These are phyloP conservation scores for Vitis labrusca DNA, from an alignment of 164 flowering plant genomes.

Conservation along the genomic window DNA sequence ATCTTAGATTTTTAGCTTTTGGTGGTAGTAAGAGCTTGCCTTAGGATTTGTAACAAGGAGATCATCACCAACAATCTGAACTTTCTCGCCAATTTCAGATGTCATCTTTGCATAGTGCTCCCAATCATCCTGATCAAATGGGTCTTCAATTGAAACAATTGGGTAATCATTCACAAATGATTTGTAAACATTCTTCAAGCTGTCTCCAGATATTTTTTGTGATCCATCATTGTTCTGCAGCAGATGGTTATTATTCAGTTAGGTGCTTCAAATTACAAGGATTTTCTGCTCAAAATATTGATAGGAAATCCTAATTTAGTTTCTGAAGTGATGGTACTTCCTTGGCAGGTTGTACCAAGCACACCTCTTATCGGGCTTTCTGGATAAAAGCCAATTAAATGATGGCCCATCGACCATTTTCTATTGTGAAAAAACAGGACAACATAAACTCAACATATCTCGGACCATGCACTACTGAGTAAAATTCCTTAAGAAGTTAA, in stretches of 20 bases:
- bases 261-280: neutral
- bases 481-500: too few relatives aligned
- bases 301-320: too few relatives aligned
- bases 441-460: too few relatives aligned
- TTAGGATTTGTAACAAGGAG: conserved; percentile 92
- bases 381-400: too few relatives aligned
- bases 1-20: too few relatives aligned
- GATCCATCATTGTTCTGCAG: conserved; percentile 79
- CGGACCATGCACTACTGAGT: too few relatives aligned
- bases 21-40: conserved; percentile 30
- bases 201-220: conserved; percentile 77
- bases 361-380: too few relatives aligned
- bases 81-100: conserved; percentile 62
- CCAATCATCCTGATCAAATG: conserved; percentile 98
- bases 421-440: too few relatives aligned
- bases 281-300: too few relatives aligned
- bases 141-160: conserved; percentile 90
- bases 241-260: neutral
- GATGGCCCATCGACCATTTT: too few relatives aligned
- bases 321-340: too few relatives aligned
- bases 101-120: conserved; percentile 72
- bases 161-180: conserved; percentile 79
- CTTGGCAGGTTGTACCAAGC: too few relatives aligned
- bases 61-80: conserved; percentile 93
- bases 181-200: conserved; percentile 78